Evolutionary conservation across 2,329 filamentous ascomycete genomes (phyloP).

Genomic region (Pestalotiopsis sp.): DNA sequence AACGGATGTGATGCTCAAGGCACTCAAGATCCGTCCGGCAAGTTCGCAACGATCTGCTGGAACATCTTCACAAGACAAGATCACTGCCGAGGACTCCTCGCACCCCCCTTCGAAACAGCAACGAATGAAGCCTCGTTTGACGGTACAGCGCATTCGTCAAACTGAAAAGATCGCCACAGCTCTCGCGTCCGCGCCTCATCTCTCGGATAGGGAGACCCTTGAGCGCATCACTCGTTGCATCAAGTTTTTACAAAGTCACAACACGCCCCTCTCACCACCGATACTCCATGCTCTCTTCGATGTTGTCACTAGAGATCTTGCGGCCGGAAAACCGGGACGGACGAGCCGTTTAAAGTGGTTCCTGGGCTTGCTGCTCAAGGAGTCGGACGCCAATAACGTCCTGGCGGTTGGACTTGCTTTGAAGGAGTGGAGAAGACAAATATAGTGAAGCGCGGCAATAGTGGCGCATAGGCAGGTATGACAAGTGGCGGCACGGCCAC

Average conservation of each 20-base stretch:
- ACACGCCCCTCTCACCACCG: slow-evolving; percentile 22
- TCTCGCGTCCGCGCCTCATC: slow-evolving; percentile 22
- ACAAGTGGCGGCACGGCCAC: not conserved
- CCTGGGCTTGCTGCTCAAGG: slow-evolving; percentile 31
- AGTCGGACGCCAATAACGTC: slow-evolving; percentile 28
- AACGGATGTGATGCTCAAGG: slow-evolving; percentile 18
- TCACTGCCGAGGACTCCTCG: not conserved
- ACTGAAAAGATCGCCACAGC: slow-evolving; percentile 17
- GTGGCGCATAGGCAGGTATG: not conserved
- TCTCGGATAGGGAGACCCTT: slow-evolving; percentile 28
- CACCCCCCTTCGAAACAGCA: not conserved
- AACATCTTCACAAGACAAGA: not conserved
- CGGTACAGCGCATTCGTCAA: not conserved
- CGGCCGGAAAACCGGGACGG: slow-evolving; percentile 34
- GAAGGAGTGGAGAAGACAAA: slow-evolving; percentile 20
- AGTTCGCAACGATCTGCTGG: not conserved
- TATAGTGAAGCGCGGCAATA: not conserved
- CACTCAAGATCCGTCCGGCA: slow-evolving; percentile 18
- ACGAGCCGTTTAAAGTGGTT: slow-evolving; percentile 39
- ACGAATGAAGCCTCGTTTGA: not conserved
- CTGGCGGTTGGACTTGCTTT: slow-evolving; percentile 23
- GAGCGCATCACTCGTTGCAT: slow-evolving; percentile 36
- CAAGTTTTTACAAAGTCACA: slow-evolving; percentile 28
- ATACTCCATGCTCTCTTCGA: slow-evolving; percentile 34
- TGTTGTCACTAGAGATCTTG: slow-evolving; percentile 39